Evolutionary conservation across 805 yeast genomes (phyloP).

Genomic region (Candida broadrunensis): DNA sequence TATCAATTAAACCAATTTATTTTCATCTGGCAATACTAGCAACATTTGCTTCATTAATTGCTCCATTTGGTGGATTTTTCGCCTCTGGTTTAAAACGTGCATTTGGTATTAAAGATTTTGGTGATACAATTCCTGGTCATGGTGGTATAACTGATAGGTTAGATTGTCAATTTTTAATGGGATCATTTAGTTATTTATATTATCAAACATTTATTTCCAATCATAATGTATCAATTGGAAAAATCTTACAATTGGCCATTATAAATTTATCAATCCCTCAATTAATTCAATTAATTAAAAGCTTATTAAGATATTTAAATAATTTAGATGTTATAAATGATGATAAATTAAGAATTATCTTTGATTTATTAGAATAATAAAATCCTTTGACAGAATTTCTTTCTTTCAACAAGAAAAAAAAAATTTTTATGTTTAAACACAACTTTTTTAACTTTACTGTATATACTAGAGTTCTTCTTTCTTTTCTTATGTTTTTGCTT

Average conservation of each 20-base stretch:
- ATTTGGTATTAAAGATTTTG: constrained; percentile 94
- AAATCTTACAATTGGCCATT: constrained; percentile 71
- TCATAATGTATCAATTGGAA: constrained; percentile 67
- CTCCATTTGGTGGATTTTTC: constrained; percentile 98
- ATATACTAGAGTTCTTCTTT: too few species aligned
- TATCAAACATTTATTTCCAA: constrained; percentile 87
- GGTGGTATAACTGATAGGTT: constrained; percentile 97
- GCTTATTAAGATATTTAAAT: constrained; percentile 54
- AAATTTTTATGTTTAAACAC: too few species aligned
- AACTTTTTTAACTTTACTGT: too few species aligned
- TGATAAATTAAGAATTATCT: constrained; percentile 22
- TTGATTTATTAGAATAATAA: constrained; percentile 27
- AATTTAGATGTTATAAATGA: constrained; percentile 26
- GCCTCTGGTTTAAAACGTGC: constrained; percentile 98
- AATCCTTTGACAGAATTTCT: not conserved
- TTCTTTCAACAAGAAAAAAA: not conserved
- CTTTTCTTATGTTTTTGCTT: too few species aligned
- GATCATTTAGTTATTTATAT: constrained; percentile 88
- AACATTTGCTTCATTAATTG: constrained; percentile 93
- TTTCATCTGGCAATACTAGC: constrained; percentile 85
- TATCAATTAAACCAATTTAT: constrained; percentile 81
- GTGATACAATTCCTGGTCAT: constrained; percentile 98
- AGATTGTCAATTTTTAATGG: constrained; percentile 98
- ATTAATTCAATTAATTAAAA: constrained; percentile 57
- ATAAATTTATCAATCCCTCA: constrained; percentile 66